These are phyloP conservation scores for Dendrothele bispora DNA, from an alignment of 768 basidiomycete species.

Conservation along the genomic window DNA sequence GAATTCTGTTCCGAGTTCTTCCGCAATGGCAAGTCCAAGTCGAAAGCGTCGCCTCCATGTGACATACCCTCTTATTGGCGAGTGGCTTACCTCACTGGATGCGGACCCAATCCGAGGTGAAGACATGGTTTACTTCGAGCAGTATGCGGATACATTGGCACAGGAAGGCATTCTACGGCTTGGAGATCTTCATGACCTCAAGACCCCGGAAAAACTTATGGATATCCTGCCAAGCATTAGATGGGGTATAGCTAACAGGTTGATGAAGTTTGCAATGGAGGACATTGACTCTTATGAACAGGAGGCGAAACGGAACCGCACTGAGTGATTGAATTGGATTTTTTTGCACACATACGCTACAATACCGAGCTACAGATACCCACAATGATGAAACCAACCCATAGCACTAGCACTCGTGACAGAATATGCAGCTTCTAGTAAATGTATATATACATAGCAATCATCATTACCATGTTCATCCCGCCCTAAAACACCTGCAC, in stretches of 20 bases:
- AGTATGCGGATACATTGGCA: too few species aligned
- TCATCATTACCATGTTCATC: neutral
- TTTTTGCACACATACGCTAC: neutral
- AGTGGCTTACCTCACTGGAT: too few species aligned
- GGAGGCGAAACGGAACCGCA: neutral
- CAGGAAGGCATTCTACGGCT: too few species aligned
- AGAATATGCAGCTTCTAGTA: slow-evolving; percentile 4
- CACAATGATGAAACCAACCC: slow-evolving; percentile 10
- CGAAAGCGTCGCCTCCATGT: too few species aligned
- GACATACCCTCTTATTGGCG: too few species aligned
- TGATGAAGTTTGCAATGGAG: slow-evolving; percentile 6
- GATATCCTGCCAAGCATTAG: too few species aligned
- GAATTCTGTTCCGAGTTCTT: too few species aligned
- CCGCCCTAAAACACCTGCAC: slow-evolving; percentile 2
- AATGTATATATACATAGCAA: slow-evolving; percentile 8
- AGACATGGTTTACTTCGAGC: too few species aligned
- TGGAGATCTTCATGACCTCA: too few species aligned
- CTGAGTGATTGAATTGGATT: neutral
- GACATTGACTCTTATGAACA: neutral
- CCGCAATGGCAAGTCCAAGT: too few species aligned
- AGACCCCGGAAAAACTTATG: too few species aligned
- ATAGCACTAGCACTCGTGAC: neutral
- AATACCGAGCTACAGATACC: slow-evolving; percentile 4
- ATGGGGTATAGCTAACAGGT: neutral
- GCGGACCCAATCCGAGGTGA: too few species aligned